Base-by-base conservation (phyloP, 306 rosid species). In the Fragaria nilgerrensis region DNA sequence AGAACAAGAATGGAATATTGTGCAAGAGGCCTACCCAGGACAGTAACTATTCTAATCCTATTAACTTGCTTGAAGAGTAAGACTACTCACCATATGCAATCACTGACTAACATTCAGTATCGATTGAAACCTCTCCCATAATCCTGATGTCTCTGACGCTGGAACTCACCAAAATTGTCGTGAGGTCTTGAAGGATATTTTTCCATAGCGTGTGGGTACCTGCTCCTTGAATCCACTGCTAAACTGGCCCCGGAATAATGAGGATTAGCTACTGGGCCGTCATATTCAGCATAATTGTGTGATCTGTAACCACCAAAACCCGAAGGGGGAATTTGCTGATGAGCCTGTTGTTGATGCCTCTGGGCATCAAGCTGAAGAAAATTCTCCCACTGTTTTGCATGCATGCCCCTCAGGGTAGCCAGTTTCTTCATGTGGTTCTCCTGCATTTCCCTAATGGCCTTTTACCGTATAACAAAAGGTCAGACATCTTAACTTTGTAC, bases 401-500 rank as follows among this genome's bases (percentile, higher is more conserved):
- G 99, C 32, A 82, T 77, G 7, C 77, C 85, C 85, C 92, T 92
- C 91, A 92, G 53, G 80, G 75, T 63, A 74, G 92, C 88, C 83
- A 92, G 77, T 85, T 91, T 90, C 88, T 82, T 89, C 90, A 86
- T 79, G 93, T 92, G 82, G 82, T 85, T 91, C 87, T 96, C 99
- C 81, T 90, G 85, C 82, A 87, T 87, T 82, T 92, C 97, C 89
- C 89, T 86, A 78, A 89, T 72, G 82, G 94, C 85, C 99, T 96
- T 90, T 71, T 49, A 77, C 47, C 79, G 50, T 61, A 75, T 45
- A 84, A 77, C 63, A 62, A 71, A 44, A 62, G 68, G 78, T 73
- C 75, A 85, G 82, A 81, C 48, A 79, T 70, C 82, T 82, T 52
- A 83, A 73, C 75, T 62, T 80, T 47, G 72, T 49, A 63, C 11